Evolutionary conservation across 1,139 yeast genomes (phyloP).

Genomic region (Kodamaea derodonti): DNA sequence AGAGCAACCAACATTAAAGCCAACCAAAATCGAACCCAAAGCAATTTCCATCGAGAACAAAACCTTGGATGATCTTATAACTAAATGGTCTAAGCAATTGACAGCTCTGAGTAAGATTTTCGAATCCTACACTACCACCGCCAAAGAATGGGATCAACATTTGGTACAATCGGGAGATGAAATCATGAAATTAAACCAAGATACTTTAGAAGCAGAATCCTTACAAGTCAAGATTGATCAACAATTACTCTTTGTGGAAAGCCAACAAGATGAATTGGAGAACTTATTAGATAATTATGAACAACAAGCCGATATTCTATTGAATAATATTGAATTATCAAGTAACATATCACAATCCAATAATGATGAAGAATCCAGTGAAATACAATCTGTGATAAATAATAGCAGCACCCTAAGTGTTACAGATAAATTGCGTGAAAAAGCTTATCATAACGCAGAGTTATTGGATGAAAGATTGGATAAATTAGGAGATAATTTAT

Average conservation of each 20-base stretch:
- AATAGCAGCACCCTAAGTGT: constrained; percentile 28
- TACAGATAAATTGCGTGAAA: constrained; percentile 85
- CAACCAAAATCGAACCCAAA: constrained; percentile 54
- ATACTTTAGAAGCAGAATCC: constrained; percentile 79
- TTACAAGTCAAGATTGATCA: constrained; percentile 85
- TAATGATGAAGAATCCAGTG: constrained; percentile 5
- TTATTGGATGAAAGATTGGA: constrained; percentile 79
- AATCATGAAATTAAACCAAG: constrained; percentile 72
- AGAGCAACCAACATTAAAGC: constrained; percentile 32
- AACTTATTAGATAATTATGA: constrained; percentile 80
- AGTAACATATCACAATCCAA: constrained; percentile 9
- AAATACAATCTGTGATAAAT: constrained; percentile 10
- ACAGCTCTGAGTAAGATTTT: constrained; percentile 71
- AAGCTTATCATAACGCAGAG: constrained; percentile 87
- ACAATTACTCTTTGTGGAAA: constrained; percentile 76
- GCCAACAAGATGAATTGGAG: constrained; percentile 91
- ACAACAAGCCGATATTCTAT: constrained; percentile 67
- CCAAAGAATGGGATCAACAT: constrained; percentile 81
- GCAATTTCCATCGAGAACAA: constrained; percentile 84
- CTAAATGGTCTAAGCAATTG: constrained; percentile 89
- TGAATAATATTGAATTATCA: constrained; percentile 39
- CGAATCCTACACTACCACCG: constrained; percentile 69
- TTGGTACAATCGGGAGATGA: constrained; percentile 84
- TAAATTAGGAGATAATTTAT: constrained; percentile 67
- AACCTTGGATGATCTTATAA: constrained; percentile 86